Evolutionary conservation across 345 rosid genomes (phyloP).

Genomic region (Salix brachista): DNA sequence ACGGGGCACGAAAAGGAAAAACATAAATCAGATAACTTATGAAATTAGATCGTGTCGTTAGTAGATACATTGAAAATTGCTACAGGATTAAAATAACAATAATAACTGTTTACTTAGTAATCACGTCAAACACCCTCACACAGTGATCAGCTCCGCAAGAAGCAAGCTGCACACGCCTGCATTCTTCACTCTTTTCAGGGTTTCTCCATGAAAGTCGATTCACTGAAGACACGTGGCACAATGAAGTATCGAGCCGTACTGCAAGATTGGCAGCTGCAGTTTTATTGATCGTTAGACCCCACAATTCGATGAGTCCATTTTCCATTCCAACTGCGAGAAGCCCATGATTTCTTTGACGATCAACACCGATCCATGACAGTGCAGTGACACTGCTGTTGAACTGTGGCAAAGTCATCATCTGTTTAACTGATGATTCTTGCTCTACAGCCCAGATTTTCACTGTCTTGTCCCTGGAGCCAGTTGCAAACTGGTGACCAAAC

Average conservation of each 20-base stretch:
- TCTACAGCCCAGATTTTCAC: constrained; percentile 85
- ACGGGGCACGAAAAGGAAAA: background rate
- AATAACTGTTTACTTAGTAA: background rate
- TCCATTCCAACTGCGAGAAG: constrained; percentile 81
- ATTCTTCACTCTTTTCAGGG: constrained; percentile 29
- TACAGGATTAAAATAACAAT: background rate
- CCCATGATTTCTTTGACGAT: constrained; percentile 46
- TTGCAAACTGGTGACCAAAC: constrained; percentile 75
- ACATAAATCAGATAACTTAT: background rate
- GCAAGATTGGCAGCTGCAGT: constrained; percentile 29
- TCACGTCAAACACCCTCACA: constrained; percentile 66
- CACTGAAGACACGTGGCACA: constrained; percentile 81
- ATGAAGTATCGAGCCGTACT: constrained; percentile 43
- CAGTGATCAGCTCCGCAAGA: constrained; percentile 89
- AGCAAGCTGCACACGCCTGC: constrained; percentile 46
- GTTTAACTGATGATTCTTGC: constrained; percentile 42
- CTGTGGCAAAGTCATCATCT: constrained; percentile 48
- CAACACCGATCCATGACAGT: constrained; percentile 72
- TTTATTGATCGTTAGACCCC: constrained; percentile 39
- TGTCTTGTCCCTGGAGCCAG: constrained; percentile 90
- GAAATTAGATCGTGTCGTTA: background rate
- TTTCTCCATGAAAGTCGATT: constrained; percentile 70
- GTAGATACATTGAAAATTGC: background rate
- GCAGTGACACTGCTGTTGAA: constrained; percentile 81
- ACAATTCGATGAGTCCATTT: constrained; percentile 65